phyloP scores from a whole-genome alignment of 192 early-diverging fungal genomes.

The Linderina pennispora region DNA sequence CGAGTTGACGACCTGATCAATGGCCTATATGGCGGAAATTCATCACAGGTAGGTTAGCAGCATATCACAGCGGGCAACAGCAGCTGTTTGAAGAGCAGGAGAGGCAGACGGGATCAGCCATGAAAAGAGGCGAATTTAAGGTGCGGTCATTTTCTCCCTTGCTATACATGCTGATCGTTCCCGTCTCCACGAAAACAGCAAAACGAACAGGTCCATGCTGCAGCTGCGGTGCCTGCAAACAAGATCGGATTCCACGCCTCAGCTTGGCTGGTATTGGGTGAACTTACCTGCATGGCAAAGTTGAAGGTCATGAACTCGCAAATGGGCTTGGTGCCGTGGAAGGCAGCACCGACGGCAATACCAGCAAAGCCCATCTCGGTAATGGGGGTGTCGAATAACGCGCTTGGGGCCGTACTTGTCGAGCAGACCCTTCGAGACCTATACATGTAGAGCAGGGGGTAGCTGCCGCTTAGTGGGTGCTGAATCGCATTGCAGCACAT shows the following conservation, averaged over 20 bases:
- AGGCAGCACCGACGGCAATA: constrained; percentile 90
- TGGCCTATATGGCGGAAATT: constrained; percentile 69
- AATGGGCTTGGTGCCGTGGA: constrained; percentile 90
- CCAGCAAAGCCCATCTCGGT: constrained; percentile 98
- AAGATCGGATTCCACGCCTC: too few species aligned
- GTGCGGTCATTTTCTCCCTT: too few species aligned
- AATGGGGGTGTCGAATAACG: constrained; percentile 97
- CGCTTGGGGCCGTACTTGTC: constrained; percentile 98
- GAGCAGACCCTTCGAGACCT: constrained; percentile 93
- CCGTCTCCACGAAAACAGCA: too few species aligned
- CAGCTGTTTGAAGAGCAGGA: too few species aligned
- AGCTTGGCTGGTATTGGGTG: too few species aligned
- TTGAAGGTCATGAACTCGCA: constrained; percentile 99
- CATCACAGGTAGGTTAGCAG: not conserved
- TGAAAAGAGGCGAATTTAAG: too few species aligned
- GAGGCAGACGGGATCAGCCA: too few species aligned
- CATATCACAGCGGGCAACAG: too few species aligned
- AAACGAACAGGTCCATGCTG: too few species aligned
- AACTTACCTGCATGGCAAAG: constrained; percentile 96
- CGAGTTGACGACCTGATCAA: constrained; percentile 99
- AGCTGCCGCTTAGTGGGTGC: not conserved
- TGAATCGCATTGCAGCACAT: too few species aligned
- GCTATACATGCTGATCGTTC: too few species aligned
- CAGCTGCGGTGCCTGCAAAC: too few species aligned
- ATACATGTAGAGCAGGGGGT: not conserved